Evolutionary conservation across 345 rosid species (phyloP), one percentile per base, ranked within the genome.

Genomic region (Hirschfeldia incana): DNA sequence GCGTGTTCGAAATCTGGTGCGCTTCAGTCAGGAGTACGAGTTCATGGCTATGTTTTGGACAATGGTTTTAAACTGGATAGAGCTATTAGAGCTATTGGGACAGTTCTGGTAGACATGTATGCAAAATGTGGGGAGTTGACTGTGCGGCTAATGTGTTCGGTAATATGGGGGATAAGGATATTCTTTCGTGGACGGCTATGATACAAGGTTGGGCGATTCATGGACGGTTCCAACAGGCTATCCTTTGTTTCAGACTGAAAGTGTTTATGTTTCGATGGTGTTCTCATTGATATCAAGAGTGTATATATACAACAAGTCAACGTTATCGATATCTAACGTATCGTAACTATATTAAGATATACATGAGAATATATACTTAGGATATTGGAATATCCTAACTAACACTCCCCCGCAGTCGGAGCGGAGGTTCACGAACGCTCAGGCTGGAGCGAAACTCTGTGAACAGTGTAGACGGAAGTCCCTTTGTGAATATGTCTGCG

Each of bases 151-250:
- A 67, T 77, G 87, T 89, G 67, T 91, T 89, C 49, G 68, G 57
- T 42, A 81, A 83, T 78, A 86, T 78, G 53, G 81, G 80, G 67
- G 79, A 81, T 51, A 88, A 85, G 80, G 85, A 88, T 78, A 75
- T 85, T 51, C 76, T 73, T 76, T 83, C 88, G 37, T 91, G 92
- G 93, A 89, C 81, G 80, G 84, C 83, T 60, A 88, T 91, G 93
- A 89, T 90, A 78, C 86, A 89, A 86, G 89, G 92, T 73, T 90
- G 85, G 88, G 89, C 91, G 7, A 66, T 84, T 75, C 89, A 85
- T 82, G 91, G 91, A 60, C 67, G 8, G 21, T 86, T 76, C 58
- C 81, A 72, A 26, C 82, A 86, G 66, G 88, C 92, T 75, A 79
- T 87, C 46, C 85, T 71, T 29, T 89, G 85, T 83, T 90, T 89